Evolutionary conservation across 148 eudicot genomes (phyloP), one percentile per base, ranked within the genome.

Genomic region (Linanthus parryae): DNA sequence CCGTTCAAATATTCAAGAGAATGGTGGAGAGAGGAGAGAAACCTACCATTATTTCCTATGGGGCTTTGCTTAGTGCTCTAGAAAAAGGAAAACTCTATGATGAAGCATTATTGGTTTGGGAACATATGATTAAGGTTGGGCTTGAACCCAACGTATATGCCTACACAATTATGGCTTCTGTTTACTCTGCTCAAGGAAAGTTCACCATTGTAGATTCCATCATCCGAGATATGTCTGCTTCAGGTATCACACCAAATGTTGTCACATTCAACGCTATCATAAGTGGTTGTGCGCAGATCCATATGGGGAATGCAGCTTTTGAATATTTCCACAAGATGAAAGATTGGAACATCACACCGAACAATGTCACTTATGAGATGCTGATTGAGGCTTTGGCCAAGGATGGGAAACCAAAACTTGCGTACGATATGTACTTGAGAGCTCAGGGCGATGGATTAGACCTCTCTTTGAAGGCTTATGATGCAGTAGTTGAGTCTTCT

Each of bases 241-340:
- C 75, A 1, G 74, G 75, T 55, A 61, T 71, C 34, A 59, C 73
- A 48, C 88, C 90, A 7, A 84, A 85, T 0, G 96, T 82, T 42
- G 81, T 92, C 28, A 92, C 99, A 8, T 92, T 75, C 70, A 92
- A 92, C 27, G 99, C 99, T 8, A 92, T 92, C 52, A 77, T 92
- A 11, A 87, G 82, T 52, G 79, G 58, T 2, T 92, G 96, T 52
- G 77, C 74, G 8, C 44, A 61, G 17, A 76, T 68, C 21, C 74
- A 67, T 16, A 53, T 75, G 78, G 83, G 79, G 7, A 72, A 72
- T 19, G 57, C 58, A 35, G 99, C 99, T 3, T 84, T 75, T 22
- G 96, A 92, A 39, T 92, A 95, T 94, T 92, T 82, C 48, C 70
- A 78, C 41, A 69, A 69, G 11, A 84, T 87, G 99, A 80, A 67